A percentile compares a stretch with the other conserved stretches of the same genome.
Evolutionary conservation across 495 filamentous ascomycete genomes (phyloP).

Genomic region (Tuber aestivum): DNA sequence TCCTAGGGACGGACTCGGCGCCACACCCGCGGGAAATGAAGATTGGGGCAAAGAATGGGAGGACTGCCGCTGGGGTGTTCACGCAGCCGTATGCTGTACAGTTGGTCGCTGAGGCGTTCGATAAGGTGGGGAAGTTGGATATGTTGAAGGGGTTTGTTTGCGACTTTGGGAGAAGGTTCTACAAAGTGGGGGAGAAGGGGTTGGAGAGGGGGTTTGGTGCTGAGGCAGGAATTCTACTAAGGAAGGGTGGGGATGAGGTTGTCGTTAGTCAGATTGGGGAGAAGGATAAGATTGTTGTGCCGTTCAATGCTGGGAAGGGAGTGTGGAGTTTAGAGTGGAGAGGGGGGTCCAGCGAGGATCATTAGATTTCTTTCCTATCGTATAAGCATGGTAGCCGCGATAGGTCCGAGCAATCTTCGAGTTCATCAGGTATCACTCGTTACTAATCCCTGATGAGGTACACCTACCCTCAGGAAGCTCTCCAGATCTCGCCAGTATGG

Average conservation of each 20-base stretch:
- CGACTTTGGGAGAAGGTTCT: constrained; percentile 68
- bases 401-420: background rate
- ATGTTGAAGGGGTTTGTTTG: constrained; percentile 68
- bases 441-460: background rate
- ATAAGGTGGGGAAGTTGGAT: constrained; percentile 52
- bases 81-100: constrained; percentile 82
- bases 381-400: background rate
- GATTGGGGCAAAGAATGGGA: constrained; percentile 55
- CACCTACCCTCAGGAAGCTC: background rate
- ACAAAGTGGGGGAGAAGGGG: constrained; percentile 48
- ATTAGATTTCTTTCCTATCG: background rate
- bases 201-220: constrained; percentile 45
- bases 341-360: constrained; percentile 8
- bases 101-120: constrained; percentile 39
- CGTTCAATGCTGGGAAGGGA: constrained; percentile 60
- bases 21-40: constrained; percentile 74
- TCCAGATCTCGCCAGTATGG: background rate
- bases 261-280: constrained; percentile 44
- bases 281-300: constrained; percentile 59
- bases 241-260: constrained; percentile 50
- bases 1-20: constrained; percentile 67
- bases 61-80: constrained; percentile 76
- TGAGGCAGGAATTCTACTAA: constrained; percentile 56
- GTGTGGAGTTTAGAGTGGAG: constrained; percentile 57
- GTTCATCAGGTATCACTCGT: constrained; percentile 1